A percentile compares a stretch with the other conserved stretches of the same genome.
phyloP scores from a whole-genome alignment of 2,329 filamentous ascomycete species.

The Fusarium anguioides region DNA sequence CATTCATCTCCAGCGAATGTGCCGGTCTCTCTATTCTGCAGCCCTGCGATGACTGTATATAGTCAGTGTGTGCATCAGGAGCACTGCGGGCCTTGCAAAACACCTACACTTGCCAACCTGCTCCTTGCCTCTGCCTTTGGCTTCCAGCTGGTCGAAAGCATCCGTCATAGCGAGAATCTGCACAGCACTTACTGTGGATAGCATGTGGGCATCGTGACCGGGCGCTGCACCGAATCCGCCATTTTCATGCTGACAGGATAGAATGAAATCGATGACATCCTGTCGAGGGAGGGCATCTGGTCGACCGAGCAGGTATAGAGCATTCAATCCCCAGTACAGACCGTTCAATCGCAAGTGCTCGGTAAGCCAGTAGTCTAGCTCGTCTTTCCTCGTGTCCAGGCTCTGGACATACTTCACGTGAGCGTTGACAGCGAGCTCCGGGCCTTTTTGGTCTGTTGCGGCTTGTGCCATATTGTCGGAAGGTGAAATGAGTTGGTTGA shows the following conservation, averaged over 20 bases:
- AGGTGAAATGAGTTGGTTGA: conserved; percentile 8
- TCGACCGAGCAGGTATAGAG: conserved; percentile 83
- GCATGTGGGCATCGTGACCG: conserved; percentile 93
- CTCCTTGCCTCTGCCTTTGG: conserved; percentile 69
- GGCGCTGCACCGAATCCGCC: conserved; percentile 96
- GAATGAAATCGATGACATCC: conserved; percentile 89
- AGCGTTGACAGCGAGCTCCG: conserved; percentile 61
- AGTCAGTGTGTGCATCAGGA: conserved; percentile 38
- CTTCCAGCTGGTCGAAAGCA: conserved; percentile 84
- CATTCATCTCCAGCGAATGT: conserved; percentile 95
- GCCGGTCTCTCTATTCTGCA: conserved; percentile 84
- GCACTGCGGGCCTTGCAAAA: conserved; percentile 13
- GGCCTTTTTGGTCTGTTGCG: conserved; percentile 50
- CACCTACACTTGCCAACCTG: conserved; percentile 83
- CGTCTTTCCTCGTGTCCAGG: conserved; percentile 90
- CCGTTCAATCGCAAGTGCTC: conserved; percentile 96
- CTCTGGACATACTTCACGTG: conserved; percentile 95
- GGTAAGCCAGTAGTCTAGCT: conserved; percentile 97
- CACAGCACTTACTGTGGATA: conserved; percentile 94
- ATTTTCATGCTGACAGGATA: conserved; percentile 89
- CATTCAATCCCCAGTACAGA: conserved; percentile 94
- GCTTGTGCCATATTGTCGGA: conserved; percentile 47
- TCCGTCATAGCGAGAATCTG: conserved; percentile 91
- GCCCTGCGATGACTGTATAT: conserved; percentile 74
- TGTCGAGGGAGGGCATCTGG: conserved; percentile 84